Evolutionary conservation across 83 land plant species (phyloP).

Genomic region (Picea abies): DNA sequence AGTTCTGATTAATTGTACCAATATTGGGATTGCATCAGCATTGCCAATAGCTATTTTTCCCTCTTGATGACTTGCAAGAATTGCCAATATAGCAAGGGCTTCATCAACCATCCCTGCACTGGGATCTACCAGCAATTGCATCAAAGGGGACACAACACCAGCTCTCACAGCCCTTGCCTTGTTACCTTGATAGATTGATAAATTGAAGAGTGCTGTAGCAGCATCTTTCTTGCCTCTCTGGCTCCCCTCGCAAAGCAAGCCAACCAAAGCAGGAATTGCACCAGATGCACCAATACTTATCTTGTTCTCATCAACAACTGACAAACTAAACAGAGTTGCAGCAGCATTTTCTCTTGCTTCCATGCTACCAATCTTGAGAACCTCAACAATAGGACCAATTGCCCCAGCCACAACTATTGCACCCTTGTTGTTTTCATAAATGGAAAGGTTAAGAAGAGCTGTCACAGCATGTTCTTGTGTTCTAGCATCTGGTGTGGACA

Average conservation of each 20-base stretch:
- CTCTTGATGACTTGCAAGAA: slow-evolving; percentile 73
- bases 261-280: slow-evolving; percentile 77
- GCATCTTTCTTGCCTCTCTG: slow-evolving; percentile 86
- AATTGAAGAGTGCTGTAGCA: slow-evolving; percentile 82
- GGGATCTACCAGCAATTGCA: slow-evolving; percentile 61
- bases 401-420: slow-evolving; percentile 66
- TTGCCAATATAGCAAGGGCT: slow-evolving; percentile 70
- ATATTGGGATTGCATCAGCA: slow-evolving; percentile 57
- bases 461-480: slow-evolving; percentile 91
- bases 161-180: slow-evolving; percentile 68
- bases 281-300: slow-evolving; percentile 75
- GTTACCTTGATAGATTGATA: slow-evolving; percentile 72
- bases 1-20: slow-evolving; percentile 66
- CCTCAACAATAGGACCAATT: slow-evolving; percentile 75
- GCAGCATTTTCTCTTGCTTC: slow-evolving; percentile 93
- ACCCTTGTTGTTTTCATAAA: slow-evolving; percentile 71
- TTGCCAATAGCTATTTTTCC: slow-evolving; percentile 67
- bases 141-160: slow-evolving; percentile 69
- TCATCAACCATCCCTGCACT: slow-evolving; percentile 83
- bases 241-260: slow-evolving; percentile 64
- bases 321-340: slow-evolving; percentile 82
- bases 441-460: slow-evolving; percentile 81
- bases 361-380: slow-evolving; percentile 76
- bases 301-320: slow-evolving; percentile 79
- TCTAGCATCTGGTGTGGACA: slow-evolving; percentile 66